Evolutionary conservation across 1,284 basidiomycete species (phyloP), one percentile per base, ranked within the genome.

Genomic region (Ceratobasidium theobromae): DNA sequence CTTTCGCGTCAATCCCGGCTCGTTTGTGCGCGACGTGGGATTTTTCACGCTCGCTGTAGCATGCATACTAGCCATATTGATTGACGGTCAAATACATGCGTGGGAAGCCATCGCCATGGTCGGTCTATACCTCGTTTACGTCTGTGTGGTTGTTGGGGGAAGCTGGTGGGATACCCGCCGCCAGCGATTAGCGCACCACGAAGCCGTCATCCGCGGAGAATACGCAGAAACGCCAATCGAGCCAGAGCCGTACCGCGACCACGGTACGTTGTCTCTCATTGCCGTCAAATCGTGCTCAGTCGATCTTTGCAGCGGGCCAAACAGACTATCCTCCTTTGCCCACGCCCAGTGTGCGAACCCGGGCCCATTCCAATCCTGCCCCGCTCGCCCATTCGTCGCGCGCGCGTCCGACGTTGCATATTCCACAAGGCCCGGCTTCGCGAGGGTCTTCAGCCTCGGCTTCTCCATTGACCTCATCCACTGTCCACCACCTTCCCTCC

Each of bases 11-110:
- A 82, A 88, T 32, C 84, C 81, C 0, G 80, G 82, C 40, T 87
- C 92, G 0, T 98, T 99, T 77, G 78, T 97, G 14, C 87, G 97
- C 35, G 97, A 99, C 75, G 90, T 95, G 30, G 87, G 91, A 18
- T 98, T 98, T 81, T 98, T 98, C 78, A 88, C 91, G 11, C 72
- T 85, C 3, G 91, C 95, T 0, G 87, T 98, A 40, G 71, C 79
- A 6, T 72, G 92, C 12, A 81, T 95, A 1, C 81, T 98, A 18
- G 74, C 81, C 27, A 93, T 93, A 57, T 81, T 98, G 1, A 85
- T 82, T 74, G 95, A 99, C 73, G 87, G 88, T 2, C 76, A 79
- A 48, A 87, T 99, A 38, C 79, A 81, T 25, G 77, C 83, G 9
- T 86, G 83, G 81, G 96, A 99, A 74, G 87, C 93, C 0, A 81